A percentile compares a stretch with the other conserved stretches of the same genome.
phyloP scores from a whole-genome alignment of 2,329 filamentous ascomycete species.

The Fusarium transvaalense region DNA sequence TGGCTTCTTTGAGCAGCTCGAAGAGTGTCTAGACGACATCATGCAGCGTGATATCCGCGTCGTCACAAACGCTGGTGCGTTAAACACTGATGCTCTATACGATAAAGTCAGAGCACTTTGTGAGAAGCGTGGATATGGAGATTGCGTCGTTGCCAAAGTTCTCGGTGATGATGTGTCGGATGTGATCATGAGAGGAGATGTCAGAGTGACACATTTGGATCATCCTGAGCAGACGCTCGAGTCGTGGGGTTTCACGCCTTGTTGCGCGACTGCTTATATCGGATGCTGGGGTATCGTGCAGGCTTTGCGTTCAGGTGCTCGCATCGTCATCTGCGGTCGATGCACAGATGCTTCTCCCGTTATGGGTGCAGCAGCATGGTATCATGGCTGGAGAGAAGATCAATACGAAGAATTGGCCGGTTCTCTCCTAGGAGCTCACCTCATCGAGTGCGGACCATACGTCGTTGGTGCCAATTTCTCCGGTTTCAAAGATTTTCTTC shows the following conservation, averaged over 20 bases:
- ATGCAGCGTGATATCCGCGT: slow-evolving; percentile 53
- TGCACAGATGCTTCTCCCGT: slow-evolving; percentile 65
- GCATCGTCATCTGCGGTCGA: slow-evolving; percentile 63
- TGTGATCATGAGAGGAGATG: slow-evolving; percentile 33
- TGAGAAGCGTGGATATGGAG: slow-evolving; percentile 44
- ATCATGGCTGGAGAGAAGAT: slow-evolving; percentile 64
- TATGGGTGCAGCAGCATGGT: slow-evolving; percentile 68
- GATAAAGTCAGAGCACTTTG: slow-evolving; percentile 51
- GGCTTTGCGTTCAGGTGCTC: slow-evolving; percentile 58
- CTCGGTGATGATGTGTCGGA: slow-evolving; percentile 56
- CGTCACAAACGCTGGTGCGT: slow-evolving; percentile 57
- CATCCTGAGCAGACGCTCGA: slow-evolving; percentile 49
- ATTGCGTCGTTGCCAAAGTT: slow-evolving; percentile 54
- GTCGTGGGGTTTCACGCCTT: slow-evolving; percentile 48
- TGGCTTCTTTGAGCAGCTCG: slow-evolving; percentile 59
- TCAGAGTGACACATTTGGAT: slow-evolving; percentile 47
- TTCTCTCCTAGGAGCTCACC: slow-evolving; percentile 63
- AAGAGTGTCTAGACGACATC: slow-evolving; percentile 54
- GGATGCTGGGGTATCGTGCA: slow-evolving; percentile 62
- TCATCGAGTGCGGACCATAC: slow-evolving; percentile 68
- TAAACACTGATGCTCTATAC: slow-evolving; percentile 53
- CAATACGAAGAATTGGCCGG: slow-evolving; percentile 64
- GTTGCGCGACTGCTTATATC: slow-evolving; percentile 58
- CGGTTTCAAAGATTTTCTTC: slow-evolving; percentile 55
- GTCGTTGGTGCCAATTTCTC: slow-evolving; percentile 68